Evolutionary conservation across 768 basidiomycete genomes (phyloP), one percentile per base, ranked within the genome.

Genomic region (Russula virescens): DNA sequence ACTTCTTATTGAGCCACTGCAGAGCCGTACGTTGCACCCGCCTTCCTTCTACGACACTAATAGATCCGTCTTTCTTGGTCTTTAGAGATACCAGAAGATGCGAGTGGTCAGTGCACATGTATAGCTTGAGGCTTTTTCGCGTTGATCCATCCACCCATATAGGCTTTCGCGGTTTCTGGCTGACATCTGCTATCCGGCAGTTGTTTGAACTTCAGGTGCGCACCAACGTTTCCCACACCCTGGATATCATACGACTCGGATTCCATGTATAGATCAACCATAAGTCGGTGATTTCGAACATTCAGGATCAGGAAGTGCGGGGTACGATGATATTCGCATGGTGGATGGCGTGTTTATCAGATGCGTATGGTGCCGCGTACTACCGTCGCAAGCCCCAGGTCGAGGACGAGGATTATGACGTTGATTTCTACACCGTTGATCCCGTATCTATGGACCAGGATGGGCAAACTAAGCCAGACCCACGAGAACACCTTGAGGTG

Each of bases 281-380:
- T 69, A 91, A 89, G 72, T 84, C 88, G 4, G 86, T 86, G 42
- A 85, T 89, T 77, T 79, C 82, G 11, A 83, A 79, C 62, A 89
- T 91, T 66, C 80, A 83, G 65, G 88, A 91, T 70, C 79, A 83
- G 45, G 90, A 91, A 69, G 84, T 79, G 54, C 83, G 87, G 56
- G 87, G 89, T 26, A 91, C 88, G 7, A 89, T 93, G 86, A 88
- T 90, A 55, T 94, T 92, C 70, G 88, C 92, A 1, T 94, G 93
- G 88, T 95, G 94, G 92, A 89, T 94, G 83, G 87, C 92, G 9
- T 90, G 88, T 73, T 77, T 94, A 50, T 80, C 83, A 38, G 94
- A 97, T 69, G 90, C 91, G 8, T 92, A 88, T 74, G 83, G 84
- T 28, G 83, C 91, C 34, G 85, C 85, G 35, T 94, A 92, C 73